phyloP scores from a whole-genome alignment of 306 rosid species.

The Cicer yamashitae region DNA sequence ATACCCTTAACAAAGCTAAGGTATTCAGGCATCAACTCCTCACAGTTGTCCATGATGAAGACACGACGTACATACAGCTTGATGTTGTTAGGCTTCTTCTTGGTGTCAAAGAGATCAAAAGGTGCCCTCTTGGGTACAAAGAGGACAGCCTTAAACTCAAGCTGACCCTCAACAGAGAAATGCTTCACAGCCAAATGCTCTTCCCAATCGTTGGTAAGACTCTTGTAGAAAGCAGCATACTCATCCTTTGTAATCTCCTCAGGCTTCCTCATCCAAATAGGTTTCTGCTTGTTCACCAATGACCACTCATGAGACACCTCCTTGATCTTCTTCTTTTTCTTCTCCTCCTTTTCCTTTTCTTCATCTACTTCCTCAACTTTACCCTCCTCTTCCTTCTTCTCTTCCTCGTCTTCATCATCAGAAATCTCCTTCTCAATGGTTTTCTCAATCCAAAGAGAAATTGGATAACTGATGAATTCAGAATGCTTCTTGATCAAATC shows the following conservation, averaged over 20 bases:
- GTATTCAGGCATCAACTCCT: conserved; percentile 92
- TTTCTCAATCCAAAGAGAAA: conserved; percentile 92
- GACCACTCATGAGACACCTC: conserved; percentile 93
- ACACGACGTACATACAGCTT: conserved; percentile 89
- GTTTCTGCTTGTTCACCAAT: conserved; percentile 93
- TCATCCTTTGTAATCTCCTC: conserved; percentile 89
- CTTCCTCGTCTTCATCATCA: conserved; percentile 93
- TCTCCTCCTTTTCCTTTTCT: conserved; percentile 86
- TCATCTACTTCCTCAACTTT: conserved; percentile 90
- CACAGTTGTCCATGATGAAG: conserved; percentile 97
- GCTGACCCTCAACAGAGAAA: conserved; percentile 96
- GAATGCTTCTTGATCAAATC: conserved; percentile 95
- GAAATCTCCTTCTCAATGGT: conserved; percentile 92
- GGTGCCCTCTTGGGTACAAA: conserved; percentile 97
- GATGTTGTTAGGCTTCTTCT: conserved; percentile 94
- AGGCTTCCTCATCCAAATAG: conserved; percentile 98
- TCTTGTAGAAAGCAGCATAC: conserved; percentile 90
- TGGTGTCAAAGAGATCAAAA: conserved; percentile 88
- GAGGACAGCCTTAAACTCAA: conserved; percentile 91
- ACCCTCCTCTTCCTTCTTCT: conserved; percentile 92
- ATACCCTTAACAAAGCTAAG: conserved; percentile 89
- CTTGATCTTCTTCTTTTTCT: conserved; percentile 87
- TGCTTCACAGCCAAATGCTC: conserved; percentile 92
- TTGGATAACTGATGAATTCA: conserved; percentile 96
- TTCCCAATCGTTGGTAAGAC: conserved; percentile 96